Base-by-base conservation (phyloP, 495 filamentous ascomycete species). In the Podospora fimiseda region DNA sequence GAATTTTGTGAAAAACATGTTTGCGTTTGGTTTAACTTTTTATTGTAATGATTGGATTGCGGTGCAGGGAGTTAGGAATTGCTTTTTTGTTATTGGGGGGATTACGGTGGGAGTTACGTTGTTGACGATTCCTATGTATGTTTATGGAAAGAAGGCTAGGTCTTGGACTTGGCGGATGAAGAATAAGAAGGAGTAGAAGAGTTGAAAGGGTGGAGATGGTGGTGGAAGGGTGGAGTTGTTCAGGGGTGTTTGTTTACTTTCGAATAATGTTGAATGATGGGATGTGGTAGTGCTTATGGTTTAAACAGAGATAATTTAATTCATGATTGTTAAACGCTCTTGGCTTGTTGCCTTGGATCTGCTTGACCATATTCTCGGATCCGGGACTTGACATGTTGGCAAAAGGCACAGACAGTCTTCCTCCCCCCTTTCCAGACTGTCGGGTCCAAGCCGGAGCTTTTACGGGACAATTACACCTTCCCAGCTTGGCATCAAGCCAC, bases 1-100 rank as follows among this genome's bases (percentile, higher is more conserved):
- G 64, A 74, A 70, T 50, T 71, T 71, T 27, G 43, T 74, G 47
- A 72, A 72, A 56, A 72, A 72, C 36, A 39, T 71, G 40, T 70
- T 72, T 43, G 58, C 68, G 0, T 74, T 73, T 42, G 68, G 68
- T 1, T 40, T 72, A 9, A 63, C 62, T 5, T 67, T 70, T 39
- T 72, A 69, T 48, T 56, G 67, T 21, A 72, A 71, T 50, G 64
- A 59, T 14, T 71, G 70, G 71, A 65, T 74, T 50, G 64, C 53
- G 2, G 62, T 27, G 5, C 65, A 72, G 50, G 71, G 71, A 8
- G 60, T 68, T 18, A 54, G 67, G 33, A 57, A 69, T 38, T 67
- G 66, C 42, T 74, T 72, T 39, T 71, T 69, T 43, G 64, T 62
- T 3, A 70, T 74, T 47, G 71, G 69, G 1, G 71, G 68, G 1